These are phyloP conservation scores for Fusarium verticillioides DNA, from an alignment of 2,329 filamentous ascomycete species.

Conservation along the genomic window DNA sequence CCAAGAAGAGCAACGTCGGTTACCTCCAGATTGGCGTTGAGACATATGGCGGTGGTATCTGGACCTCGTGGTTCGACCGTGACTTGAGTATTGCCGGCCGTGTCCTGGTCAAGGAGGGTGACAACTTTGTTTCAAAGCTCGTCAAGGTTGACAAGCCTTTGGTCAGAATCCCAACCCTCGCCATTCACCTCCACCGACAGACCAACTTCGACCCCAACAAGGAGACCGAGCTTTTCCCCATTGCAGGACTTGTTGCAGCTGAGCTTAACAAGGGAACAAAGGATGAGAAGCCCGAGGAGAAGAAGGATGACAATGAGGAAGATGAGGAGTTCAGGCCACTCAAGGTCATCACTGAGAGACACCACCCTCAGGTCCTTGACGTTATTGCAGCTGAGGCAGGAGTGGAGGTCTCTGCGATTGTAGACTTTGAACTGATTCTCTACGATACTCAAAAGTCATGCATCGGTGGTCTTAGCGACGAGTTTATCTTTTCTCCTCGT, in stretches of 20 bases:
- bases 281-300: conserved; percentile 53
- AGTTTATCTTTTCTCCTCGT: conserved; percentile 95
- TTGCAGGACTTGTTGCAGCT: conserved; percentile 85
- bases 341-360: conserved; percentile 80
- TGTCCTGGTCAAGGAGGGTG: conserved; percentile 79
- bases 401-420: conserved; percentile 74
- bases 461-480: conserved; percentile 89
- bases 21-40: conserved; percentile 96
- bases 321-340: conserved; percentile 76
- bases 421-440: conserved; percentile 96
- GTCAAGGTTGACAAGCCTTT: conserved; percentile 93
- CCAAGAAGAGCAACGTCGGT: conserved; percentile 85
- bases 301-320: conserved; percentile 50
- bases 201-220: conserved; percentile 94
- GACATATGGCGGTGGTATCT: conserved; percentile 95
- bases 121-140: conserved; percentile 82
- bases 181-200: conserved; percentile 91
- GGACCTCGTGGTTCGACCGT: conserved; percentile 98
- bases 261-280: conserved; percentile 83
- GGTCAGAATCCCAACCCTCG: conserved; percentile 90
- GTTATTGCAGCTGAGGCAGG: conserved; percentile 84
- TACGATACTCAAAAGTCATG: conserved; percentile 95
- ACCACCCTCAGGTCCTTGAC: conserved; percentile 88
- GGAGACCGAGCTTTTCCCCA: conserved; percentile 94
- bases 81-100: conserved; percentile 92